Evolutionary conservation across 2,329 filamentous ascomycete species (phyloP).

Genomic region (Juglanconis juglandina): DNA sequence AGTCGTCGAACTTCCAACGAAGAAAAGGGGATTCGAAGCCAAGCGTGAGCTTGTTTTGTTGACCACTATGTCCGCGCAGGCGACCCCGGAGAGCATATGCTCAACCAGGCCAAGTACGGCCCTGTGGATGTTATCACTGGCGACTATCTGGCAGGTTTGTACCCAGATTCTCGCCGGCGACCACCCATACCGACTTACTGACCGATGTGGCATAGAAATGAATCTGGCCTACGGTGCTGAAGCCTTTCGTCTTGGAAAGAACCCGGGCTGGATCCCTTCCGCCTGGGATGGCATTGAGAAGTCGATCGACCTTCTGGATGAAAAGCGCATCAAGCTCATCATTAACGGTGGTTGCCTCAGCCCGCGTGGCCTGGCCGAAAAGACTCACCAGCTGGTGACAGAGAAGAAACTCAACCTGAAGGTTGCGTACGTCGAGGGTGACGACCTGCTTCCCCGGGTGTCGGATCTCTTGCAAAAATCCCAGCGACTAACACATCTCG

Average conservation of each 20-base stretch:
- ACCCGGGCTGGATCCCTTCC: not conserved
- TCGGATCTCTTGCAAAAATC: not conserved
- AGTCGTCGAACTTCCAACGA: no score
- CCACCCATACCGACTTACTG: no score
- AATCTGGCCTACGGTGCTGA: not conserved
- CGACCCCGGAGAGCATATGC: no score
- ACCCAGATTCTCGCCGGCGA: no score
- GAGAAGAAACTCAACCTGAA: not conserved
- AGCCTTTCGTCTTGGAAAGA: not conserved
- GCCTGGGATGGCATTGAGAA: not conserved
- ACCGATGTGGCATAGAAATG: not conserved
- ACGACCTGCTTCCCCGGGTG: not conserved
- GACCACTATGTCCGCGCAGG: no score
- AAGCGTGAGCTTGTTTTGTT: no score
- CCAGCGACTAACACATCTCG: not conserved
- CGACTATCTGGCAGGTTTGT: no score
- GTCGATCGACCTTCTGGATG: not conserved
- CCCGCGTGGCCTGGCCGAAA: not conserved
- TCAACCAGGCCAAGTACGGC: no score
- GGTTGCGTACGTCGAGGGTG: not conserved
- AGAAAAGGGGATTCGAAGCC: no score
- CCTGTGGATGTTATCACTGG: no score
- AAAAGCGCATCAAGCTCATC: not conserved
- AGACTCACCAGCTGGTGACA: not conserved
- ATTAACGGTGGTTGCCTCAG: not conserved